phyloP scores from a whole-genome alignment of 2,329 filamentous ascomycete genomes.

The Pyricularia sp. region DNA sequence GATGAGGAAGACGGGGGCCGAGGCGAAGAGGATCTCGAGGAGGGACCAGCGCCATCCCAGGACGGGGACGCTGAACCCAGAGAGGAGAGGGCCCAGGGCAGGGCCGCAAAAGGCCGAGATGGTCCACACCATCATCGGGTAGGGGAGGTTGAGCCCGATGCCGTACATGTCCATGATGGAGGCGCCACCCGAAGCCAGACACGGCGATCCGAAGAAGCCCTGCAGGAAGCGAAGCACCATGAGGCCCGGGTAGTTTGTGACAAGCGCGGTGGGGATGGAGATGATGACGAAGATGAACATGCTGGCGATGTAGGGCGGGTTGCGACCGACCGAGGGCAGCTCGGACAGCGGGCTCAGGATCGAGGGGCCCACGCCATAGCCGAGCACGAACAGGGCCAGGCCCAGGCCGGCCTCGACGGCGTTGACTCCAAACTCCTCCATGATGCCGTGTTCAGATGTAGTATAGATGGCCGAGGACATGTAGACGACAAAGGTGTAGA shows the following conservation, averaged over 20 bases:
- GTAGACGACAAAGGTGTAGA: conserved; percentile 38
- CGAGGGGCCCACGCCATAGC: conserved; percentile 28
- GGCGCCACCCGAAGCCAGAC: conserved; percentile 45
- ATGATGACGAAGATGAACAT: conserved; percentile 58
- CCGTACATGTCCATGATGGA: conserved; percentile 41
- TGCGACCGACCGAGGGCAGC: conserved; percentile 47
- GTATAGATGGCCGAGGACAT: conserved; percentile 26
- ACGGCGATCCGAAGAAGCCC: conserved; percentile 54
- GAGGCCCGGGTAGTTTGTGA: conserved; percentile 48
- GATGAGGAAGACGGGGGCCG: conserved; percentile 42
- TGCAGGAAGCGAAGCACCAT: conserved; percentile 52
- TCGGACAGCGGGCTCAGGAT: conserved; percentile 45
- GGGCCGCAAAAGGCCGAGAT: conserved; percentile 28
- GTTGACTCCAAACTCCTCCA: conserved; percentile 34
- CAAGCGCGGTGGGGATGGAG: conserved; percentile 49
- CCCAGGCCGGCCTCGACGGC: conserved; percentile 35
- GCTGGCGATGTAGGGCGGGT: conserved; percentile 53
- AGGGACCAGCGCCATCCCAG: conserved; percentile 52
- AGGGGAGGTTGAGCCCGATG: conserved; percentile 37
- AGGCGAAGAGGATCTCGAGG: conserved; percentile 50
- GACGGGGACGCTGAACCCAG: conserved; percentile 44
- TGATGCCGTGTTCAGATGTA: conserved; percentile 24
- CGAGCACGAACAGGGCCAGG: conserved; percentile 42
- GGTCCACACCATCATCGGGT: conserved; percentile 47
- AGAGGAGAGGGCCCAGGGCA: conserved; percentile 47